phyloP scores from a whole-genome alignment of 805 yeast genomes.

The Yarrowia sp. region DNA sequence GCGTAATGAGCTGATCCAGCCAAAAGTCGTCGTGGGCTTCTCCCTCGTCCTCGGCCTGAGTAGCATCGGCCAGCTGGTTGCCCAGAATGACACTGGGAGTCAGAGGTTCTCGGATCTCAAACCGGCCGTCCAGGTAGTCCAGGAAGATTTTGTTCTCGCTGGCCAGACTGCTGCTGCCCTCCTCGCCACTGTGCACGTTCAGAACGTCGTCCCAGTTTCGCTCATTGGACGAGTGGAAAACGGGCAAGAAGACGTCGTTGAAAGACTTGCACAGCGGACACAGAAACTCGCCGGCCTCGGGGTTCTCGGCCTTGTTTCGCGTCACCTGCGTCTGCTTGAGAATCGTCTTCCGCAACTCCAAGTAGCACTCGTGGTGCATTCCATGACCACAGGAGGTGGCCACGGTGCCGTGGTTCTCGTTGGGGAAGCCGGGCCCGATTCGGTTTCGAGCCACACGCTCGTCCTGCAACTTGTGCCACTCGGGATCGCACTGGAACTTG shows the following conservation, averaged over 20 bases:
- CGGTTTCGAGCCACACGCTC: constrained; percentile 53
- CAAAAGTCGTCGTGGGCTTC: neutral
- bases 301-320: constrained; percentile 78
- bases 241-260: constrained; percentile 83
- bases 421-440: constrained; percentile 77
- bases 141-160: constrained; percentile 8
- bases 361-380: constrained; percentile 81
- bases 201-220: constrained; percentile 42
- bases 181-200: neutral
- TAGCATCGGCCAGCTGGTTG: constrained; percentile 26
- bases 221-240: constrained; percentile 63
- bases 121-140: constrained; percentile 26
- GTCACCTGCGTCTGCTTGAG: constrained; percentile 74
- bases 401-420: constrained; percentile 47
- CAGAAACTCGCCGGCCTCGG: constrained; percentile 72
- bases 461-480: constrained; percentile 54
- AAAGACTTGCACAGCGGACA: constrained; percentile 93
- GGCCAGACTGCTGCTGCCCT: constrained; percentile 1
- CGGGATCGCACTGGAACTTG: constrained; percentile 41
- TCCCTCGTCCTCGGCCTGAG: neutral
- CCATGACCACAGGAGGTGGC: constrained; percentile 92
- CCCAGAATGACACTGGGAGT: neutral
- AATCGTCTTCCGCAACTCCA: constrained; percentile 64
- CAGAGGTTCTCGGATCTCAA: constrained; percentile 6
- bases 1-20: constrained; percentile 10